Evolutionary conservation across 768 basidiomycete genomes (phyloP).

Genomic region (Xerocomellus dryophilus): DNA sequence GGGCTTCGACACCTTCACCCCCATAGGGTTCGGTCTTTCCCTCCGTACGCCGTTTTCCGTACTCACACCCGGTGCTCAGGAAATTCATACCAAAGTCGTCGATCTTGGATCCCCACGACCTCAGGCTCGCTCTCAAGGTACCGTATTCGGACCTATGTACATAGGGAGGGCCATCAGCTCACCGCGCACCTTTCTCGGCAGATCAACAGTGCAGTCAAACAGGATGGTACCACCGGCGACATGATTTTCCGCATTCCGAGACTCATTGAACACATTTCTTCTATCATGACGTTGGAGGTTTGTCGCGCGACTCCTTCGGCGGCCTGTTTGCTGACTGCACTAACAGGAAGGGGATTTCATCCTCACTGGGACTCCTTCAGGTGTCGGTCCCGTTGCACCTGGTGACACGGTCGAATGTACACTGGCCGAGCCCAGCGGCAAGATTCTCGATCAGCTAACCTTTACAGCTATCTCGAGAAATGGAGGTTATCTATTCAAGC

Average conservation of each 20-base stretch:
- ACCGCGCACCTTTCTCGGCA: conserved; percentile 26
- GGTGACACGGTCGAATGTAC: conserved; percentile 80
- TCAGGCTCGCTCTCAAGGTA: conserved; percentile 76
- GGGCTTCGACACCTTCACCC: conserved; percentile 96
- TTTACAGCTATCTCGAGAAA: conserved; percentile 65
- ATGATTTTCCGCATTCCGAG: conserved; percentile 93
- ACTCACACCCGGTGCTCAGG: conserved; percentile 36
- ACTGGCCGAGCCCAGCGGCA: conserved; percentile 52
- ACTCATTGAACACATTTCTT: conserved; percentile 86
- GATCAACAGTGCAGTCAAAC: conserved; percentile 83
- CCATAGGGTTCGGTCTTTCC: conserved; percentile 63
- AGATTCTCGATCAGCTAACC: conserved; percentile 57
- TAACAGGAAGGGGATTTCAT: conserved; percentile 85
- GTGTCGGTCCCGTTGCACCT: conserved; percentile 73
- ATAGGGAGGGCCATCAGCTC: neutral
- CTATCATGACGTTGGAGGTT: conserved; percentile 97
- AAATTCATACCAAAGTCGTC: conserved; percentile 75
- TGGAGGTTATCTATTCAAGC: conserved; percentile 63
- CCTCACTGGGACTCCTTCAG: conserved; percentile 88
- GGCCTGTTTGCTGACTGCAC: neutral
- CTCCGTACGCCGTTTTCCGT: neutral
- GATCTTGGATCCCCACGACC: conserved; percentile 69
- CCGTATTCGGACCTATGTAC: neutral
- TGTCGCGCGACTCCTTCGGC: conserved; percentile 8
- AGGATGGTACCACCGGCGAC: conserved; percentile 79